Evolutionary conservation across 371 early-diverging fungal species (phyloP), one percentile per base, ranked within the genome.

Genomic region (Enteropsectra breve): DNA sequence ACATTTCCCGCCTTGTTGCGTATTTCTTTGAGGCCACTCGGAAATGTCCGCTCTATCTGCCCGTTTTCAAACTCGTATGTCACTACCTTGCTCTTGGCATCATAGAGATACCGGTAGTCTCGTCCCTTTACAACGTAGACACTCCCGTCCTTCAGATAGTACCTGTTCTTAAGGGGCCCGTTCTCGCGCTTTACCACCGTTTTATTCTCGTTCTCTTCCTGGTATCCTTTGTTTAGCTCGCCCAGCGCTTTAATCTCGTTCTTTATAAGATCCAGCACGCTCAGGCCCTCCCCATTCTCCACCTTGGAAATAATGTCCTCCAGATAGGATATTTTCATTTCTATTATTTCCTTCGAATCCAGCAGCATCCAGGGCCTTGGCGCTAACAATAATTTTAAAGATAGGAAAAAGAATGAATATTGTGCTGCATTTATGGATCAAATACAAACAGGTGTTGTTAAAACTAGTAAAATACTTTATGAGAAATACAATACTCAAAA

Each of bases 61-160:
- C 82, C 82, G 70, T 80, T 81, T 4, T 45, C 40, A 78, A 81
- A 81, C 59, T 81, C 79, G 57, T 81, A 81, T 21, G 80, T 81
- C n/a, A 81, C 70, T 28, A 70, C 57, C 55, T 73, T 74, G 0
- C 73, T 70, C 33, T 70, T 74, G 50, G 60, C 46, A 69, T 81
- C 80, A 67, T 78, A 81, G 2, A 81, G 40, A 66, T 81, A 81
- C 72, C 69, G 75, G 50, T 78, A 79, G 33, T 79, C 69, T 26
- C 73, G 71, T 34, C 52, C 63, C 37, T 69, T 57, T 2, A 77
- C 66, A 23, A 81, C 80, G 62, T 81, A 81, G 3, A 75, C 70
- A 47, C 69, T 68, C 13, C 82, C 82, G 65, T 81, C 82, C 32
- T 68, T 70, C 36, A 81, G 53, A 45, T 69, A 73, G 50, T 78